phyloP scores from a whole-genome alignment of 2,329 filamentous ascomycete genomes.

The Ophidiomyces ophidiicola region DNA sequence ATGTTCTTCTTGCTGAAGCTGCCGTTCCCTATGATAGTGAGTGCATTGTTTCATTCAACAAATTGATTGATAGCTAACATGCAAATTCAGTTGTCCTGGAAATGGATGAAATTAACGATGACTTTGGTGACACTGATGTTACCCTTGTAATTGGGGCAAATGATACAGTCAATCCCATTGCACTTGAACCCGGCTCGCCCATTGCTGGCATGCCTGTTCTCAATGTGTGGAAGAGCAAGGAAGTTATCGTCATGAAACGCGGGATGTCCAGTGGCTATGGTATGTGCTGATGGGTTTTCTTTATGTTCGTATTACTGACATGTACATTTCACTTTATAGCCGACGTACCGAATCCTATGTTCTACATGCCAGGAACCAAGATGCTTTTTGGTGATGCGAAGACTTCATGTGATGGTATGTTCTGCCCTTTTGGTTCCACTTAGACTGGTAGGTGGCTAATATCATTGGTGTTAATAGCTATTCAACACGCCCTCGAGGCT shows the following conservation, averaged over 20 bases:
- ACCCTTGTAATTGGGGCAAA: conserved; percentile 85
- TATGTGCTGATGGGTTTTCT: no score
- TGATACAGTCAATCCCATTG: conserved; percentile 84
- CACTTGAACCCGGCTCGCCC: conserved; percentile 66
- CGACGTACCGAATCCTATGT: conserved; percentile 87
- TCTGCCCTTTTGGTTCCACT: background rate
- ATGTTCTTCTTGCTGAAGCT: conserved; percentile 78
- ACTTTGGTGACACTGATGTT: conserved; percentile 73
- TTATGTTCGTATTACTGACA: no score
- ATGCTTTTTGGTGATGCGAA: conserved; percentile 92
- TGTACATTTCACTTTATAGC: no score
- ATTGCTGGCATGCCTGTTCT: conserved; percentile 90
- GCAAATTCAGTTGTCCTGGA: conserved; percentile 55
- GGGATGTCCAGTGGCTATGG: conserved; percentile 80
- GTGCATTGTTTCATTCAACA: conserved; percentile 13
- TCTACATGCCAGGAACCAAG: conserved; percentile 76
- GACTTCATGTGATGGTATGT: conserved; percentile 62
- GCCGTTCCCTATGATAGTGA: conserved; percentile 71
- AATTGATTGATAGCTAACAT: conserved; percentile 13
- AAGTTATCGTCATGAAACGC: conserved; percentile 86
- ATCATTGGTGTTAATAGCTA: conserved; percentile 11
- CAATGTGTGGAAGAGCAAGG: conserved; percentile 88
- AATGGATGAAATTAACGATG: conserved; percentile 94
- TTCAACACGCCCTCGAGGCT: conserved; percentile 16
- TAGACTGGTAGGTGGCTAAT: background rate